Base-by-base conservation (phyloP, 2,329 filamentous ascomycete genomes). In the Cryphonectria naterciae region DNA sequence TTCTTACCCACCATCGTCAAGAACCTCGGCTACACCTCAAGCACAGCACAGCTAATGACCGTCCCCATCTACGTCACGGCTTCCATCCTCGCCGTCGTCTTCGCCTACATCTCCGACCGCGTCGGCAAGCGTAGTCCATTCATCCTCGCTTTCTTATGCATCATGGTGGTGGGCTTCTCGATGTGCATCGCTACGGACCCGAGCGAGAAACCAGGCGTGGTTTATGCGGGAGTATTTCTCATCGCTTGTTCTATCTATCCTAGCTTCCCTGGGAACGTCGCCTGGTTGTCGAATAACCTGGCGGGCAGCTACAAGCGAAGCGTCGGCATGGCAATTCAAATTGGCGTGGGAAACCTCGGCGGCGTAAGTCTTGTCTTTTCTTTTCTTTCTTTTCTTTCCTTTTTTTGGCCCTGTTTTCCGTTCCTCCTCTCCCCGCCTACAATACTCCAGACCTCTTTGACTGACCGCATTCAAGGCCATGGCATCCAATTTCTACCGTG, bases 171-270 rank as follows among this genome's bases (percentile, higher is more conserved):
- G 2, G 89, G 89, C 58, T n/a, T 22, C 72, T 81, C 83, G 67
- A 89, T 87, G 74, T 91, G 89, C 79, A 86, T 91, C 49, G 83
- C 85, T 1, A 65, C 68, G 46, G 46, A 70, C 19, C 68, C 68
- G 56, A 87, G 86, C 70, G 74, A 76, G 4, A 89, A 1, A 89
- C 89, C 0, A 22, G 46, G 46, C 7, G 46, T 49, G 46, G 84
- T 89, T 15, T 97, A 97, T 74, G 92, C 88, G 0, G 93, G 92
- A 0, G 91, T 91, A 0, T 97, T 95, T 79, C 82, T 97, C 0
- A 91, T 89, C 0, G 91, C 93, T 0, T 86, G 93, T 70, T 92
- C 92, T 2, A 94, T 96, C 69, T 96, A 95, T 74, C 93, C 94
- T 0, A 90, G 88, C 39, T 92, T 96, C 70, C 84, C 93, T 0